phyloP scores from a whole-genome alignment of 2,329 filamentous ascomycete species.

The Pyrenochaeta sp. region DNA sequence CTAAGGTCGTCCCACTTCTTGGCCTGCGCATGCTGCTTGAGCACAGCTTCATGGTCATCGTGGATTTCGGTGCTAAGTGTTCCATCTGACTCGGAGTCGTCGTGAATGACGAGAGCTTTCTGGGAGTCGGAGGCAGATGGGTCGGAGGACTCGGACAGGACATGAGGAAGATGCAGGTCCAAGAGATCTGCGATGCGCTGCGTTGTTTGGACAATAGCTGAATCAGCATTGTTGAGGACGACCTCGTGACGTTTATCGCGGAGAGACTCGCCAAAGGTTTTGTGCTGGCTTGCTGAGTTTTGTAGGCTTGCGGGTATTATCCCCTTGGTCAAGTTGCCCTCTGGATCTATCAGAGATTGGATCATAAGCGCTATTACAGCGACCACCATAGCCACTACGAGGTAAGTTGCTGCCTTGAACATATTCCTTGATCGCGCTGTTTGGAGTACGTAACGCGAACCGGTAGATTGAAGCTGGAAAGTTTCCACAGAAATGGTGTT shows the following conservation, averaged over 20 bases:
- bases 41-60: slow-evolving; percentile 39
- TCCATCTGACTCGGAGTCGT: slow-evolving; percentile 47
- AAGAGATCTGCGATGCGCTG: slow-evolving; percentile 46
- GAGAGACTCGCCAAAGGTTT: slow-evolving; percentile 38
- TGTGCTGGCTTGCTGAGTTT: slow-evolving; percentile 39
- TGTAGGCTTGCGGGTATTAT: slow-evolving; percentile 64
- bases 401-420: slow-evolving; percentile 62
- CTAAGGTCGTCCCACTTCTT: slow-evolving; percentile 77
- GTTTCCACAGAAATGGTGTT: slow-evolving; percentile 83
- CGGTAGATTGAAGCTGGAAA: slow-evolving; percentile 68
- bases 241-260: slow-evolving; percentile 36
- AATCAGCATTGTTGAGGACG: slow-evolving; percentile 34
- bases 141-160: slow-evolving; percentile 9
- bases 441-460: slow-evolving; percentile 74
- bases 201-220: slow-evolving; percentile 33
- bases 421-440: slow-evolving; percentile 60
- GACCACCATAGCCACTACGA: slow-evolving; percentile 67
- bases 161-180: slow-evolving; percentile 32
- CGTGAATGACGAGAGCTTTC: slow-evolving; percentile 54
- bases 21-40: slow-evolving; percentile 56
- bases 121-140: slow-evolving; percentile 11
- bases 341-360: slow-evolving; percentile 65
- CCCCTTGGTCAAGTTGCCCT: slow-evolving; percentile 52
- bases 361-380: slow-evolving; percentile 70
- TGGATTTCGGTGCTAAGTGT: slow-evolving; percentile 54